Conservation (phyloP, 345 rosid species). For the Triadica sebifera region DNA sequence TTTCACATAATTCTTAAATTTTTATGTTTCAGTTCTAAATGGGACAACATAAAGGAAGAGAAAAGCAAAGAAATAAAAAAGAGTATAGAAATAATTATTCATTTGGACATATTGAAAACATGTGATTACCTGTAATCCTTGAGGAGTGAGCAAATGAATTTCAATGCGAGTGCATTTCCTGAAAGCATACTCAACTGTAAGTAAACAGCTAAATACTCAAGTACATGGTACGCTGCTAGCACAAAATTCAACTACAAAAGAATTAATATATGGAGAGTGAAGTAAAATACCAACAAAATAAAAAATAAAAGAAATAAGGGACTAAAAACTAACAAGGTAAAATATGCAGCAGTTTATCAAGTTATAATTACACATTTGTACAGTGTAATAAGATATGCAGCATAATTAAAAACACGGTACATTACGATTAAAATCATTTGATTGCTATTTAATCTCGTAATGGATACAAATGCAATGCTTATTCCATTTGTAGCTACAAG, state of each 20-base stretch:
- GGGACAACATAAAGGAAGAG: not conserved
- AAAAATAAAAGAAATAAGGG: not conserved
- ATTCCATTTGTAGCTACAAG: not conserved
- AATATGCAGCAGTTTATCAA: not conserved
- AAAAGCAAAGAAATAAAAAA: no score
- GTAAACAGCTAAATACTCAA: not conserved
- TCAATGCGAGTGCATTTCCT: slow-evolving; percentile 95
- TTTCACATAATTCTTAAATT: not conserved
- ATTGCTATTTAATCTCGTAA: not conserved
- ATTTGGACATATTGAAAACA: not conserved
- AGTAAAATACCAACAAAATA: not conserved
- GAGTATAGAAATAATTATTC: not conserved
- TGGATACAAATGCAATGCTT: not conserved
- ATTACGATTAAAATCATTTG: not conserved
- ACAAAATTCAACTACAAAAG: not conserved
- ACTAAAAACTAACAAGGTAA: not conserved
- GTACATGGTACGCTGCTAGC: not conserved
- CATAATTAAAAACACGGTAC: not conserved
- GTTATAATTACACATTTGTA: not conserved
- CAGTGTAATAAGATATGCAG: not conserved
- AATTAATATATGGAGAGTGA: not conserved
- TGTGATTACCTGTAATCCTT: slow-evolving; percentile 71
- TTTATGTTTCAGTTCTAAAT: not conserved
- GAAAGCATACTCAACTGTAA: slow-evolving; percentile 22
- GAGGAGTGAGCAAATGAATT: slow-evolving; percentile 73